Evolutionary conservation across 1,139 yeast species (phyloP).

Genomic region (Yamadazyma diospyri): DNA sequence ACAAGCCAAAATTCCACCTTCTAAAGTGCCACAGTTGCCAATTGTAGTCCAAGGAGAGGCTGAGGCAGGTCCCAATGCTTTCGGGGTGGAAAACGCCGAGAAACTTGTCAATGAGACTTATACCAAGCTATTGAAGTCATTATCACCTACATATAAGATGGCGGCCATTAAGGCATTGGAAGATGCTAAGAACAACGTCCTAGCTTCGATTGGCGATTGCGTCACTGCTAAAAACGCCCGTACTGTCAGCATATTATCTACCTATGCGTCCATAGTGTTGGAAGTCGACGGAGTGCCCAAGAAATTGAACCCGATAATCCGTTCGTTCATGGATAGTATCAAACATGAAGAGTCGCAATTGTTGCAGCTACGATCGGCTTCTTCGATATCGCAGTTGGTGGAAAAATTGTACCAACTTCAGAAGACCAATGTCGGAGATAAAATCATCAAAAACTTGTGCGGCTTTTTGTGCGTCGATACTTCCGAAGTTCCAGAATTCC

Average conservation of each 20-base stretch:
- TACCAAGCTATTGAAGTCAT: constrained; percentile 56
- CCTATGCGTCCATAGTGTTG: constrained; percentile 72
- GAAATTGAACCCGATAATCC: constrained; percentile 83
- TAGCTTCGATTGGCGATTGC: constrained; percentile 69
- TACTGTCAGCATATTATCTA: constrained; percentile 62
- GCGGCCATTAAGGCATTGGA: constrained; percentile 71
- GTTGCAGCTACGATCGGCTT: constrained; percentile 70
- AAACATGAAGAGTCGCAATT: constrained; percentile 68
- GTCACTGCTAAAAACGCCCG: constrained; percentile 51
- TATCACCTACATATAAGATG: constrained; percentile 73
- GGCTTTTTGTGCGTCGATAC: constrained; percentile 95
- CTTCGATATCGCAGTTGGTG: constrained; percentile 64
- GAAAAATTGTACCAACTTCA: constrained; percentile 51
- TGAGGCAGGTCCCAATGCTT: constrained; percentile 94
- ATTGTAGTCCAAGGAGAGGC: constrained; percentile 90
- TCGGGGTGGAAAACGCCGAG: constrained; percentile 75
- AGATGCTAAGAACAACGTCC: constrained; percentile 71
- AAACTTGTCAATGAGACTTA: constrained; percentile 63
- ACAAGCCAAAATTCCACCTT: constrained; percentile 69
- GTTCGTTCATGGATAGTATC: constrained; percentile 90
- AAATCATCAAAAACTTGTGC: constrained; percentile 84
- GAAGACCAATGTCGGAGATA: constrained; percentile 76
- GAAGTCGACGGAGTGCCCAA: constrained; percentile 66
- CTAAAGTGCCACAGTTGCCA: constrained; percentile 79
- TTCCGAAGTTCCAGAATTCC: constrained; percentile 91